These are phyloP conservation scores for Capsicum baccatum DNA, from an alignment of 257 asterid species.

Conservation along the genomic window DNA sequence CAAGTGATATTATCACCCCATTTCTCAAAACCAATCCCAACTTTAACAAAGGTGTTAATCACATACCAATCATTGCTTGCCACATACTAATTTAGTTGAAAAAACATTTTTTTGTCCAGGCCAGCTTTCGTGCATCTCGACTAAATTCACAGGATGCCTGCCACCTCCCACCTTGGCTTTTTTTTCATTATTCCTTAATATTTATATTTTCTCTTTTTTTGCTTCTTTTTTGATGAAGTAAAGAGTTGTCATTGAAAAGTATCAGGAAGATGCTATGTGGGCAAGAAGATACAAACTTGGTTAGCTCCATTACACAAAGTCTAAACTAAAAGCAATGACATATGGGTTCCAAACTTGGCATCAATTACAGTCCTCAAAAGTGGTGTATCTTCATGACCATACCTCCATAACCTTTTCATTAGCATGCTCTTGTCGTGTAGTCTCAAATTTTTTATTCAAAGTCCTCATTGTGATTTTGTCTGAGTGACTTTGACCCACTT, in stretches of 20 bases:
- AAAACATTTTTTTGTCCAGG: background rate
- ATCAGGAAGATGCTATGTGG: background rate
- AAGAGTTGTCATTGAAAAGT: background rate
- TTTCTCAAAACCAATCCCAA: background rate
- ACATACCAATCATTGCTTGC: slow-evolving; percentile 6
- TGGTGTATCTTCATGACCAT: background rate
- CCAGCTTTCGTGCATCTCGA: too few relatives aligned
- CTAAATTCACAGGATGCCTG: too few relatives aligned
- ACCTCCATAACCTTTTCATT: background rate
- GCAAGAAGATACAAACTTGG: background rate
- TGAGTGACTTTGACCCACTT: background rate
- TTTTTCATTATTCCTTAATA: background rate
- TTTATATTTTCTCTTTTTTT: background rate
- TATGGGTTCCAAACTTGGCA: background rate
- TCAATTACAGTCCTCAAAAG: background rate
- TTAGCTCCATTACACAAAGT: background rate
- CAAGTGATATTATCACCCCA: slow-evolving; percentile 7
- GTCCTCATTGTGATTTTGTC: background rate
- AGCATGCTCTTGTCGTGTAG: background rate
- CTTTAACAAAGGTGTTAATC: background rate
- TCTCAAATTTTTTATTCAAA: background rate
- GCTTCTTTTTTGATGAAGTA: background rate
- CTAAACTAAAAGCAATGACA: background rate
- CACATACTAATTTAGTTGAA: background rate
- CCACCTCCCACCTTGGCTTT: background rate